Evolutionary conservation across 371 early-diverging fungal genomes (phyloP), one percentile per base, ranked within the genome.

Genomic region (Mortierella sp.): DNA sequence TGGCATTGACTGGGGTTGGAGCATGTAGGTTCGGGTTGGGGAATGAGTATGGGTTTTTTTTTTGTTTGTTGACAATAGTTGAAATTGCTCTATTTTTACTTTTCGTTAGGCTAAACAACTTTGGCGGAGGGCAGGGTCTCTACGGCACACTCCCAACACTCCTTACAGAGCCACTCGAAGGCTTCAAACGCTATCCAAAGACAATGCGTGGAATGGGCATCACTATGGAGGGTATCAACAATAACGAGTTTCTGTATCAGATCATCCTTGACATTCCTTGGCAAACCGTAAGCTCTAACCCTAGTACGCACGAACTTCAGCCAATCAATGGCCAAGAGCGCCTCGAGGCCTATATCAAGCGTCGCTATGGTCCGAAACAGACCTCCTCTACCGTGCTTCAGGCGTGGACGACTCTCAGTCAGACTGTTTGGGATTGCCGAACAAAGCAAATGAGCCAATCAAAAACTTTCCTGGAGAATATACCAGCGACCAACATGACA

Each of bases 1-100:
- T 66, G 80, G 80, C n/a, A 79, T 73, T 11, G 67, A 67, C 25
- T 79, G 80, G 80, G 80, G 80, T 15, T 79, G 80, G 80, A 79
- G 80, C 70, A 79, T 79, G 80, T 76, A 72, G 64, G 72, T 50
- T 16, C 15, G 16, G n/a, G 7, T 15, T 19, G 5, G 43, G 14
- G 14, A 50, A 50, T 5, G 14, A 50, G 5, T 16, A 21, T 2
- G 16, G 14, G 50, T 37, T 37, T 9, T 5, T 5, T 37, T 9
- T 5, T 37, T 37, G 37, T 37, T 37, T 37, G 9, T 9, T 5
- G 37, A 5, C 37, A 5, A 3, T 37, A 5, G 37, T 9, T 3
- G 37, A 3, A 37, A 37, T 5, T 37, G 9, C 2, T 14, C 21
- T 50, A 21, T 21, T 50, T 21, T 50, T 50, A 14, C 28, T 1